Conservation (phyloP, 2,329 filamentous ascomycete species). For the Lachnellula arida region DNA sequence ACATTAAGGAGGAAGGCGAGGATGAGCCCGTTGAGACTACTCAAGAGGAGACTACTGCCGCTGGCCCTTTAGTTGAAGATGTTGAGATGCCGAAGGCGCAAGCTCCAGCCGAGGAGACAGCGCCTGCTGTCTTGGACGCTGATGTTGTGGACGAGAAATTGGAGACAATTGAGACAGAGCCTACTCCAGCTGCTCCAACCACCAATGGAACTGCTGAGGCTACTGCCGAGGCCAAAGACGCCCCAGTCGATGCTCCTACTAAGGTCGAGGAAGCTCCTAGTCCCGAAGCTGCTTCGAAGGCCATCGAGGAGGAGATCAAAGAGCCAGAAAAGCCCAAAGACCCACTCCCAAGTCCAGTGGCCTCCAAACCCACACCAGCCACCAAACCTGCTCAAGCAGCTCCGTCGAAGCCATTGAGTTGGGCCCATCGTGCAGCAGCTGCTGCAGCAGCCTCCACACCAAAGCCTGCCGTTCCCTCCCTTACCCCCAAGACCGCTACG, state of each 20-base stretch:
- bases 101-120: conserved; percentile 32
- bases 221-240: conserved; percentile 31
- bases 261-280: conserved; percentile 35
- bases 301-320: conserved; percentile 51
- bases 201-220: conserved; percentile 40
- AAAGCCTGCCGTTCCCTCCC: conserved; percentile 51
- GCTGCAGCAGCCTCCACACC: conserved; percentile 44
- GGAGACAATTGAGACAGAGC: conserved; percentile 45
- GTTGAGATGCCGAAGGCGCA: conserved; percentile 33
- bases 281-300: conserved; percentile 46
- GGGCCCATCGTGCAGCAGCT: conserved; percentile 66
- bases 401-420: conserved; percentile 61
- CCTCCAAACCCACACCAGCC: conserved; percentile 34
- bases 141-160: conserved; percentile 69
- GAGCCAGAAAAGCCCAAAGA: conserved; percentile 64
- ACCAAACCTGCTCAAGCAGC: conserved; percentile 47
- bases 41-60: conserved; percentile 23
- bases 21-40: conserved; percentile 54
- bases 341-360: conserved; percentile 49
- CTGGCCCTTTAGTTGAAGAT: conserved; percentile 27
- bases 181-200: conserved; percentile 36
- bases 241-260: conserved; percentile 24
- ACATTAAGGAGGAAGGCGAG: conserved; percentile 79
- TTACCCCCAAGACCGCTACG: conserved; percentile 50
- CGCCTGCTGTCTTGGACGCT: conserved; percentile 38